Base-by-base conservation (phyloP, 306 rosid species). In the Cucumis melo region DNA sequence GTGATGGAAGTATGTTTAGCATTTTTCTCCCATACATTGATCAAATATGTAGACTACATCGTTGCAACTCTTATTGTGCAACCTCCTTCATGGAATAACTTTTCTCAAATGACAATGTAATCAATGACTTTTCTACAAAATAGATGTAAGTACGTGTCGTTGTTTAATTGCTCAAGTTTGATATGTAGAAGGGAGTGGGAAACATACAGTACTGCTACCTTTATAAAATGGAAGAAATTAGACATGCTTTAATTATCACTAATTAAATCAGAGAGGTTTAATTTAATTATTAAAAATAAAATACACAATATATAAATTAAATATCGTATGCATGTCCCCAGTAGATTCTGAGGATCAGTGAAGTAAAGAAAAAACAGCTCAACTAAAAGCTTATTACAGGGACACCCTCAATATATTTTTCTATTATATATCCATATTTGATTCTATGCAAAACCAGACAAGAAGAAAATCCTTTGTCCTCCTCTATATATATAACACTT, bases 401-500 rank as follows among this genome's bases (percentile, higher is more conserved):
- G 66, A 75, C 66, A 75, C 39, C 51, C 51, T 9, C 78, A 55
- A 32, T 75, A 38, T 55, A 10, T 56, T 56, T 54, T 38, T 56
- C 23, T 16, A 19, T 81, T 27, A 27, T 53, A 74, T 14, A 71
- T 55, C 41, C 34, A 46, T 68, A 41, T 27, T 24, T 84, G 89
- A 92, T 90, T 90, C 92, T 79, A 3, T 80, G 71, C 64, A 56
- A 83, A 86, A 87, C 81, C 85, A 81, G 96, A 92, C 98, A 89
- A 92, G 93, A 80, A 85, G 98, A 90, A 92, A 84, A 84, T 71
- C 83, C 80, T 80, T 57, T 78, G 80, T 56, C 82, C 87, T 82
- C 86, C 74, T 81, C 80, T 83, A 24, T 41, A 51, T 42, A n/a
- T 39, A 51, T 51, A 16, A 82, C 73, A 39, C 78, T 73, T 79